A percentile compares a stretch with the other conserved stretches of the same genome.
Evolutionary conservation across 1,139 yeast genomes (phyloP).

Genomic region (Candida sp.): DNA sequence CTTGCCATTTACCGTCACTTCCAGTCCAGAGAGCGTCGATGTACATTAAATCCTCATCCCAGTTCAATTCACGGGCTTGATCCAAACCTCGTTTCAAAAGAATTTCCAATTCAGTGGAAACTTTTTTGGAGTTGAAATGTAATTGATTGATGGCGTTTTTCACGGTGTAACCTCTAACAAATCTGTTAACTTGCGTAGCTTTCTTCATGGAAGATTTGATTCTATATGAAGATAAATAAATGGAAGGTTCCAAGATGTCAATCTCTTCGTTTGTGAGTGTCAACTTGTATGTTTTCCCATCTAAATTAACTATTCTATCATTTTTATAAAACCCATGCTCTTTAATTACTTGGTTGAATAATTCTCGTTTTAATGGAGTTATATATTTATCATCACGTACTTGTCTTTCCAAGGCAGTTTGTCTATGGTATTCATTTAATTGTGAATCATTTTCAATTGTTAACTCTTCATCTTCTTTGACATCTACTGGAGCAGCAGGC

Average conservation of each 20-base stretch:
- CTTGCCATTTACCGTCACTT: conserved; percentile 73
- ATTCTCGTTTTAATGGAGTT: conserved; percentile 69
- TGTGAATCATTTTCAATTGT: conserved; percentile 30
- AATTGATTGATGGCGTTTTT: conserved; percentile 88
- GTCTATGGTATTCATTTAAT: conserved; percentile 30
- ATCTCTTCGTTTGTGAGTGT: conserved; percentile 62
- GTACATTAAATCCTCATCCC: conserved; percentile 61
- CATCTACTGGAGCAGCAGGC: neutral
- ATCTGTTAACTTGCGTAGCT: conserved; percentile 76
- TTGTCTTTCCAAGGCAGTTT: conserved; percentile 26
- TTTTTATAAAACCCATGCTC: conserved; percentile 76
- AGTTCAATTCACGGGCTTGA: conserved; percentile 60
- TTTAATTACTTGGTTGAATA: conserved; percentile 60
- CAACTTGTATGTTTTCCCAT: conserved; percentile 52
- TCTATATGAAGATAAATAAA: conserved; percentile 73
- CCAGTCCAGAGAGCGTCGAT: conserved; percentile 91
- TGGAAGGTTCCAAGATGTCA: conserved; percentile 79
- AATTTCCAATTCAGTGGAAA: conserved; percentile 77
- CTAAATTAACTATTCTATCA: conserved; percentile 48
- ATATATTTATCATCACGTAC: conserved; percentile 37
- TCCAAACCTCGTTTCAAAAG: conserved; percentile 69
- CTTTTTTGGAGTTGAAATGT: conserved; percentile 80
- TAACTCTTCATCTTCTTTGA: conserved; percentile 6
- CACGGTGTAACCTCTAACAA: conserved; percentile 67
- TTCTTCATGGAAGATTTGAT: conserved; percentile 85